Base-by-base conservation (phyloP, 2,329 filamentous ascomycete species). In the Stachybotrys echinatus region DNA sequence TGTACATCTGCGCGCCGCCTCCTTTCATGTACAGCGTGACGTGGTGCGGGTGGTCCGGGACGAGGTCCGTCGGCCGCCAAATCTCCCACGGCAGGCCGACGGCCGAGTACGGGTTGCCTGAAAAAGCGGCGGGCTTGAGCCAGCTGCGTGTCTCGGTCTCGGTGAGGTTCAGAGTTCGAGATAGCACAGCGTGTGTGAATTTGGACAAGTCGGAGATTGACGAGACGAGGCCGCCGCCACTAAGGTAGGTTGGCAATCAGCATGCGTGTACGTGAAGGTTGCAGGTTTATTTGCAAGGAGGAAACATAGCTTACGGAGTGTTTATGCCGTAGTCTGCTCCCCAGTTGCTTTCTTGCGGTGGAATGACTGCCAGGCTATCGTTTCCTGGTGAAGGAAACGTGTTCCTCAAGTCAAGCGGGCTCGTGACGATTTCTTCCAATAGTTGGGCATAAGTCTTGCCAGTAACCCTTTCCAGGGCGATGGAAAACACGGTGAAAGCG, bases 1-100 rank as follows among this genome's bases (percentile, higher is more conserved):
- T 59, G 21, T 70, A 71, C 4, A 57, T 61, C 17, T 59, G 55
- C 0, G 68, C 65, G 3, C 63, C 66, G 12, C 68, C 69, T 3
- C 60, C 61, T 49, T 71, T 72, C 1, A 57, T 62, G 31, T 64
- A 65, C 2, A 70, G 52, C 14, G 67, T 59, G 4, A 71, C 53
- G 1, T 59, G 49, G 20, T 69, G 67, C 0, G 63, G 59, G 39
- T 69, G 55, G 0, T 56, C 31, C 0, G 61, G 57, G 0, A 60
- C 60, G 0, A 70, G 44, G 21, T 59, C 53, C 1, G 56, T 17
- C 0, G 60, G 55, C 2, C 63, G 65, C 2, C 63, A 57, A 14
- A 70, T 68, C 43, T 72, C 68, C 69, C 68, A 70, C 0, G 68
- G 66, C 55, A 64, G 61, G 3, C 69, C 68, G 3, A 67, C 66